Base-by-base conservation (phyloP, 2,329 filamentous ascomycete genomes). In the Paraphoma sp. region DNA sequence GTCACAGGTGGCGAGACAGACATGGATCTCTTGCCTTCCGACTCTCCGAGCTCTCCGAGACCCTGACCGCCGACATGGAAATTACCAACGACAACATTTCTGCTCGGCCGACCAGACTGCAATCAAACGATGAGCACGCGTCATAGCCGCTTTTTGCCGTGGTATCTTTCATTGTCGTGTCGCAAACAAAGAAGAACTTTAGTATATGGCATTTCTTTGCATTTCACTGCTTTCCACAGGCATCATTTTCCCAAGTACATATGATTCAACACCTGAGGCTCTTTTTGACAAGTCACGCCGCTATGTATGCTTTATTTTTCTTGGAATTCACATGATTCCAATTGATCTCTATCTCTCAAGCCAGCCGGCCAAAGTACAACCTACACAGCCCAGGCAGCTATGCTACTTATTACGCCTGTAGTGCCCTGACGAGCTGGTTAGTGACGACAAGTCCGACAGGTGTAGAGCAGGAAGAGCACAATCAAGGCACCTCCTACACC, bases 1-100 rank as follows among this genome's bases (percentile, higher is more conserved):
- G 33, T 36, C 33, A 36, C 16, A 23, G 40, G 62, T 63, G 62
- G 62, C 62, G 62, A 65, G 63, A 65, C 54, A 65, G 63, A 65
- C 54, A 53, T 54, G 57, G 51, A 62, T 54, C 46, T 48, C 51
- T 53, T 16, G 50, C 45, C 6, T 50, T 55, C 55, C 56, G 56
- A 53, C 41, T 54, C 50, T 59, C 62, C 53, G 62, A 63, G n/a
- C 41, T 54, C 50, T 59, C 62, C 53, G 62, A 63, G n/a, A 53
- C 48, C 33, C 47, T 51, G 40, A 29, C 10, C 31, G 44, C 36
- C 51, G 9, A 51, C 48, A 40, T 41, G 23, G 30, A 46, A 52
- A 52, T 52, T 40, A 31, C 23, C 51, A 23, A 36, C 33, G 33
- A 36, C 33, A 36, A 14, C 33, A 62, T 59, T 63, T 61, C 60